Base-by-base conservation (phyloP, 371 early-diverging fungal species). In the Rhizopus arrhizus region DNA sequence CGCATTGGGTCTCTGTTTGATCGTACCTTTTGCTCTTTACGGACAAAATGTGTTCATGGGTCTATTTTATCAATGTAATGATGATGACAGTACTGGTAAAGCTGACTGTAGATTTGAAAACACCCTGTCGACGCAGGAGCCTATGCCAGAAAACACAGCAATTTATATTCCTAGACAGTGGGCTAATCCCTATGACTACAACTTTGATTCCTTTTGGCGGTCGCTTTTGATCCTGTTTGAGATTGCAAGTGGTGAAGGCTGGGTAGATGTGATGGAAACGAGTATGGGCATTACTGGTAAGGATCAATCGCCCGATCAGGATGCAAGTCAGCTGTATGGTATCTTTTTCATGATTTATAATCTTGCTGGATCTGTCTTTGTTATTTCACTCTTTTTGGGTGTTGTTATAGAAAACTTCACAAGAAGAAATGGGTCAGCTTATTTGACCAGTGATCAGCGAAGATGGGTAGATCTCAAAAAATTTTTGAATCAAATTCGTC, bases 391-490 rank as follows among this genome's bases (percentile, higher is more conserved):
- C 49, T 90, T 90, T 68, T 71, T 90, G 32, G 88, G 89, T 8
- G 84, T 90, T 28, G 84, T 90, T 5, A 82, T 89, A 34, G 85
- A 86, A 33, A 86, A 86, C 66, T 88, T 83, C 60, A 81, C 85
- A 4, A 78, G 74, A 49, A 73, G 85, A 57, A 86, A 83, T 22
- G 89, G 88, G 4, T 80, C 81, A 7, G 86, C 88, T 0, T 86
- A 82, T 66, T 63, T 89, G 51, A 88, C 90, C 0, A 79, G 78
- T 5, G 85, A 90, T 55, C 90, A 90, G 61, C 75, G 84, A 31
- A 80, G 86, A 45, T 90, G 89, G 89, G 69, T 86, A 48, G 89
- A 90, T 68, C 64, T 90, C 48, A 82, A 85, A 57, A 87, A 86
- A 56, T 74, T 86, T 28, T 65, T 90, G 0, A 78, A 80, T 29